Evolutionary conservation across 1,284 basidiomycete species (phyloP), one percentile per base, ranked within the genome.

Genomic region (Exsudoporus floridanus): DNA sequence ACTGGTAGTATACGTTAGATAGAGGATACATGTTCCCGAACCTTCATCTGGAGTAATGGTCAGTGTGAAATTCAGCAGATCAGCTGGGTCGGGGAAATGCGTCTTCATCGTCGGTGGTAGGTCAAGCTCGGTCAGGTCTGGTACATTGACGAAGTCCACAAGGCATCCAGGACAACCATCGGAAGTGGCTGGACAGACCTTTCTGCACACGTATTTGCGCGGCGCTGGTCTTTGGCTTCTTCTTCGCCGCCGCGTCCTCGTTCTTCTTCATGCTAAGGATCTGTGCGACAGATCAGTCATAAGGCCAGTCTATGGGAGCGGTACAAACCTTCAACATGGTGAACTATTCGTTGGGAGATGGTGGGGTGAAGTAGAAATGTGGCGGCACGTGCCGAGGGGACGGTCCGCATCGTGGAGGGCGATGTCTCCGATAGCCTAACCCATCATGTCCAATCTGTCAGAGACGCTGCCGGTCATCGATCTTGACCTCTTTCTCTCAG

Each of bases 261-360:
- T 85, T 90, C 86, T 97, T 96, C 85, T 97, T 97, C 86, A 98
- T 90, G 62, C 86, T 92, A 90, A 94, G 97, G 67, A 98, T 96
- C 94, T 98, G 63, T 21, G 34, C 36, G 35, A 48, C 23, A 19
- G 40, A 47, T 62, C 39, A 57, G 51, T 5, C 50, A 47, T 46
- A 40, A 39, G 7, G 12, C 6, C 2, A 4, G 37, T 37, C 46
- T 18, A 25, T 5, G 34, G 31, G 14, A 53, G n/a, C 30, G 27
- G 4, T 25, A 61, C 72, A 53, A 51, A 77, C 76, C 73, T 78
- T 77, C 65, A 77, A 73, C 76, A 77, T 77, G 53, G 57, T 58
- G 52, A 33, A 21, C 33, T 42, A 46, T 46, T 40, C 23, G 50
- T 30, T 50, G 54, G 55, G 51, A 44, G 58, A 25, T 61, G 55